These are phyloP conservation scores for Euryodendron excelsum DNA, from an alignment of 148 eudicot genomes.

Conservation along the genomic window DNA sequence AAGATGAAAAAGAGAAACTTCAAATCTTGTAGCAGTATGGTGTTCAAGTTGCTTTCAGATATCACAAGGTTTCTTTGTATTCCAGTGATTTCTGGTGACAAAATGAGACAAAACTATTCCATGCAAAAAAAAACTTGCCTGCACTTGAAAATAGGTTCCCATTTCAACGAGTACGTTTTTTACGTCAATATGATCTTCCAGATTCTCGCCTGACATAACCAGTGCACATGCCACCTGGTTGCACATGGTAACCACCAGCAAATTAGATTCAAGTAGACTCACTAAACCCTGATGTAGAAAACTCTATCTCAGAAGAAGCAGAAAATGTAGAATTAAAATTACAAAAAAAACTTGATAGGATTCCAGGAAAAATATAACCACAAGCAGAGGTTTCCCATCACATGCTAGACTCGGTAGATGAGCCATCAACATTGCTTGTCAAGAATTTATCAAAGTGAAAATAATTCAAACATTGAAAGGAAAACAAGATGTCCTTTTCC, in stretches of 20 bases:
- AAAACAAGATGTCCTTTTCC: not conserved
- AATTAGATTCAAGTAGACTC: not conserved
- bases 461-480: not conserved
- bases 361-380: not conserved
- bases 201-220: constrained; percentile 68
- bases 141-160: constrained; percentile 77
- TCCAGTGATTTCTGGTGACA: constrained; percentile 2
- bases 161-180: constrained; percentile 54
- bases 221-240: constrained; percentile 83
- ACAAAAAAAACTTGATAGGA: not conserved
- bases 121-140: constrained; percentile 38
- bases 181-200: constrained; percentile 67
- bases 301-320: not conserved
- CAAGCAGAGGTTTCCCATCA: not conserved
- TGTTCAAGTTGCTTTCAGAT: not conserved
- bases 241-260: not conserved
- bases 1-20: constrained; percentile 1
- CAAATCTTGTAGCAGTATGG: not conserved
- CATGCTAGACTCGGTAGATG: not conserved
- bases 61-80: not conserved
- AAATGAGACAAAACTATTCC: not conserved
- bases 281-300: not conserved
- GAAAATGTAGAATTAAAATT: not conserved
- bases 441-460: not conserved
- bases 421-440: not conserved